These are phyloP conservation scores for Ophiostoma sp. DNA, from an alignment of 2,329 filamentous ascomycete genomes.

Conservation along the genomic window DNA sequence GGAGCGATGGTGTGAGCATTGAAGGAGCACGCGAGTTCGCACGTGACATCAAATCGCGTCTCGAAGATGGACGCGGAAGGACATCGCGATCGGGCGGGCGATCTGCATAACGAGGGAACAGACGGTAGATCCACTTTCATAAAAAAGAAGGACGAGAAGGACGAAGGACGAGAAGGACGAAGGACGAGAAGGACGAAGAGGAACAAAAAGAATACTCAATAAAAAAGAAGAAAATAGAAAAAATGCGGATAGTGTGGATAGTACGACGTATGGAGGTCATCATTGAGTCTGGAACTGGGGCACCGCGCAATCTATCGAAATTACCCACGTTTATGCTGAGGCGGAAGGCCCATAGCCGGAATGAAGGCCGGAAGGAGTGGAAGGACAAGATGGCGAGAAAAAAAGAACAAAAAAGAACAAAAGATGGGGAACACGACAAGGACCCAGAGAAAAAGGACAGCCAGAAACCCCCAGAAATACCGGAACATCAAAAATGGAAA, in stretches of 20 bases:
- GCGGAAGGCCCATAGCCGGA: constrained; percentile 3
- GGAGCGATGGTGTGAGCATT: neutral
- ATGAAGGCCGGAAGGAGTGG: neutral
- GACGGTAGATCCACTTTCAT: constrained; percentile 2
- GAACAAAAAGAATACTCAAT: neutral
- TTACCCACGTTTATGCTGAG: constrained; percentile 8
- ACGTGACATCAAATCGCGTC: neutral
- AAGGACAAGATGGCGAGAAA: neutral
- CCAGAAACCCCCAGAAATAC: neutral
- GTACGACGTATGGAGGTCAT: neutral
- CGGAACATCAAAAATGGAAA: neutral
- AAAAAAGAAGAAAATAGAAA: neutral
- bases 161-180: too few species aligned
- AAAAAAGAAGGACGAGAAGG: neutral
- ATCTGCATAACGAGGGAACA: constrained; percentile 6
- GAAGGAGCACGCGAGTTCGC: neutral
- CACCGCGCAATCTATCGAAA: neutral
- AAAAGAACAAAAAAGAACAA: neutral
- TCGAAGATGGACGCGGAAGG: too few species aligned
- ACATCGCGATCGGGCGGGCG: constrained; percentile 1
- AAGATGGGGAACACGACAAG: neutral
- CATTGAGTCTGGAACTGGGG: neutral
- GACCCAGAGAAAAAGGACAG: neutral
- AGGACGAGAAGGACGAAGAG: neutral
- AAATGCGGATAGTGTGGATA: neutral